These are phyloP conservation scores for Hemileccinum rubropunctum DNA, from an alignment of 768 basidiomycete species.

Conservation along the genomic window DNA sequence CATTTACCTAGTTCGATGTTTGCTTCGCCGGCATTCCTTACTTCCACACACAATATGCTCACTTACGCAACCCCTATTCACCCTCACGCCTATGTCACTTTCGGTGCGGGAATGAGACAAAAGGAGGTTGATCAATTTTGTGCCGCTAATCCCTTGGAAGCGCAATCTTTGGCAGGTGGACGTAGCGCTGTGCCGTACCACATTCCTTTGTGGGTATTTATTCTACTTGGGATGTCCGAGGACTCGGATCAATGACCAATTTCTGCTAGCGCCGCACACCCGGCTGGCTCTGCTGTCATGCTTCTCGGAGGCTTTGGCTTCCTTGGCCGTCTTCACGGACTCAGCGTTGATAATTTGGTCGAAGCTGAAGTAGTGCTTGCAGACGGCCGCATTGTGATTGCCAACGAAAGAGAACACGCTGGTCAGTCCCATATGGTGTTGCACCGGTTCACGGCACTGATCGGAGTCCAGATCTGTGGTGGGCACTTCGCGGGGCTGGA, in stretches of 20 bases:
- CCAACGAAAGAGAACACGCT: constrained; percentile 68
- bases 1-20: constrained; percentile 34
- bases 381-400: constrained; percentile 80
- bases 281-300: constrained; percentile 78
- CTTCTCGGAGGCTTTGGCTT: constrained; percentile 88
- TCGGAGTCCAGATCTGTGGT: constrained; percentile 67
- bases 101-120: constrained; percentile 83
- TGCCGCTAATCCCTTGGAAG: constrained; percentile 64
- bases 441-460: neutral
- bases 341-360: constrained; percentile 87
- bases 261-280: constrained; percentile 65
- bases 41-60: constrained; percentile 39
- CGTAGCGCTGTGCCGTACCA: constrained; percentile 70
- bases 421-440: constrained; percentile 40
- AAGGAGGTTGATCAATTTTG: constrained; percentile 82
- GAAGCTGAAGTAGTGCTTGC: constrained; percentile 92
- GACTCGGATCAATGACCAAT: constrained; percentile 9
- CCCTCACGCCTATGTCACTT: constrained; percentile 76
- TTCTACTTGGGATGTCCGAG: constrained; percentile 3
- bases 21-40: constrained; percentile 31
- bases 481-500: constrained; percentile 84
- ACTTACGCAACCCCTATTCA: constrained; percentile 59
- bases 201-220: constrained; percentile 63
- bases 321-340: constrained; percentile 75
- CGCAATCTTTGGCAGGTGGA: constrained; percentile 47